phyloP scores from a whole-genome alignment of 2,329 filamentous ascomycete species.

The Colletotrichum sp. region DNA sequence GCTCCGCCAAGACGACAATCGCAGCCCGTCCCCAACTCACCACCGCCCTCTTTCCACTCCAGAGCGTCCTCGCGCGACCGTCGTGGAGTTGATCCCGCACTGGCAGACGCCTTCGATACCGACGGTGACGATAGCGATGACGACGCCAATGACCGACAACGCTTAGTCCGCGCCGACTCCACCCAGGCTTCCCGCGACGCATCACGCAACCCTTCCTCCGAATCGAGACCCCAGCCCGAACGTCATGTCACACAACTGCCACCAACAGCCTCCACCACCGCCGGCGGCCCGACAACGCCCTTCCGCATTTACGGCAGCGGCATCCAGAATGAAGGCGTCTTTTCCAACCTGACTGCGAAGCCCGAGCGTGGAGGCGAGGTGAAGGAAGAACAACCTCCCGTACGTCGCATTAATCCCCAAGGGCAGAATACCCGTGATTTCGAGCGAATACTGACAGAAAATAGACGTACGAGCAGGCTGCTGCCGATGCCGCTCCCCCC shows the following conservation, averaged over 20 bases:
- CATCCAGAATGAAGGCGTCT: constrained; percentile 90
- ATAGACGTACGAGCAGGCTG: constrained; percentile 97
- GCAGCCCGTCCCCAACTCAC: constrained; percentile 59
- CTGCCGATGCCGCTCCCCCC: constrained; percentile 91
- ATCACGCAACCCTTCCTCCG: constrained; percentile 18
- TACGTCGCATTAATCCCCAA: constrained; percentile 54
- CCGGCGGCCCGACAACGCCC: constrained; percentile 33
- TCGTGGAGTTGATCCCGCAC: constrained; percentile 71
- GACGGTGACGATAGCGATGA: constrained; percentile 79
- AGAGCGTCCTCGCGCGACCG: constrained; percentile 67
- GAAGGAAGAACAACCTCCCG: constrained; percentile 89
- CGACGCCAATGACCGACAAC: constrained; percentile 81
- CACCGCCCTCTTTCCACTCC: constrained; percentile 87
- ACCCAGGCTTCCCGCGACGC: constrained; percentile 29
- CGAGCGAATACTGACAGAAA: constrained; percentile 36
- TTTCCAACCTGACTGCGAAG: constrained; percentile 92
- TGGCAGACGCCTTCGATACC: constrained; percentile 91
- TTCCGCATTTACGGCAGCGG: constrained; percentile 72
- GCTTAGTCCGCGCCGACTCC: constrained; percentile 76
- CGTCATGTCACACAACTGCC: constrained; percentile 24
- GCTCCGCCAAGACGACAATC: constrained; percentile 28
- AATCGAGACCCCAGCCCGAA: constrained; percentile 23
- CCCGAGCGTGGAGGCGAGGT: constrained; percentile 81
- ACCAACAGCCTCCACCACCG: constrained; percentile 24
- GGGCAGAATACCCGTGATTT: neutral